Conservation (phyloP, 2,329 filamentous ascomycete genomes). For the Colletotrichum australisinense region DNA sequence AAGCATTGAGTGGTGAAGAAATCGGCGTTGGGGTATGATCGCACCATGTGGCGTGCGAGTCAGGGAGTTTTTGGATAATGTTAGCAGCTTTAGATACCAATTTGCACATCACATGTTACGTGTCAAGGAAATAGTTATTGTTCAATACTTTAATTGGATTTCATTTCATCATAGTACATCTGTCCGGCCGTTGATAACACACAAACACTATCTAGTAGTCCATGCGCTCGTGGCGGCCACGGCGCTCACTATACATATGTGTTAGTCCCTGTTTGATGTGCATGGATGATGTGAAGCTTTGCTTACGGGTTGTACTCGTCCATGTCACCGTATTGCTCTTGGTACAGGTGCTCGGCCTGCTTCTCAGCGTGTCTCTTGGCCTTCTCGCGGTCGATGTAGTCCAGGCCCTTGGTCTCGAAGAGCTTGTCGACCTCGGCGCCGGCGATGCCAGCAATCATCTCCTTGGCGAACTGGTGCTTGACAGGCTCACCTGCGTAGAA, state of each 20-base stretch:
- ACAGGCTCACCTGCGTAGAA: slow-evolving; percentile 71
- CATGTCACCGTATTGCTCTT: slow-evolving; percentile 66
- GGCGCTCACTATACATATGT: neutral
- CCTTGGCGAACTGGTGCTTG: slow-evolving; percentile 81
- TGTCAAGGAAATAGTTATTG: neutral
- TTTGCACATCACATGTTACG: neutral
- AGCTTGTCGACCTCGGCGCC: slow-evolving; percentile 83
- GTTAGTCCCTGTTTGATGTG: neutral
- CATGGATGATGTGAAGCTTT: neutral
- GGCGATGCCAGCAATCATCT: slow-evolving; percentile 77
- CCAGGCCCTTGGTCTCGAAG: slow-evolving; percentile 76
- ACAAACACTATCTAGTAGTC: slow-evolving; percentile 10
- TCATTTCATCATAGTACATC: slow-evolving; percentile 19
- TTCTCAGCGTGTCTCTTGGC: slow-evolving; percentile 69
- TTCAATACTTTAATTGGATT: neutral
- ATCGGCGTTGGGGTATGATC: too few species aligned
- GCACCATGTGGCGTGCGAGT: too few species aligned
- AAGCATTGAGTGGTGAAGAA: neutral
- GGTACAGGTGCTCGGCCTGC: slow-evolving; percentile 70
- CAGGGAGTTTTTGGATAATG: too few species aligned
- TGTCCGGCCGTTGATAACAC: neutral
- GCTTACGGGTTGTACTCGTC: slow-evolving; percentile 70
- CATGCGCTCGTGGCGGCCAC: slow-evolving; percentile 24
- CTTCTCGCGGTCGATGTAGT: slow-evolving; percentile 67
- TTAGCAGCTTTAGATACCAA: slow-evolving; percentile 13